A percentile compares a stretch with the other conserved stretches of the same genome.
Conservation (phyloP, 2,329 filamentous ascomycete genomes). For the Fusarium duplospermum region DNA sequence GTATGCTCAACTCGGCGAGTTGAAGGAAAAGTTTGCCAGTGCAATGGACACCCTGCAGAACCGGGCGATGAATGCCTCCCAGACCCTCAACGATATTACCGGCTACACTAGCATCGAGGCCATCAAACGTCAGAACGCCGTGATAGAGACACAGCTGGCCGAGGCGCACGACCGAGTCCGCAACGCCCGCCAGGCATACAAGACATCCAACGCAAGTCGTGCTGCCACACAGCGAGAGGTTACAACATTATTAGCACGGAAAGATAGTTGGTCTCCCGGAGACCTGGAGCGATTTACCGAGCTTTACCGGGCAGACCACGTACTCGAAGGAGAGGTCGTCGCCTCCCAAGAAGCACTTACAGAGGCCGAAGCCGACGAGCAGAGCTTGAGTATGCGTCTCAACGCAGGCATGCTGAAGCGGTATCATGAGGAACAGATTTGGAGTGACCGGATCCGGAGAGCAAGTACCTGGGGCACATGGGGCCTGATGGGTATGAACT, state of each 20-base stretch:
- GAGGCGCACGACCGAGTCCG: conserved; percentile 75
- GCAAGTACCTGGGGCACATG: conserved; percentile 99
- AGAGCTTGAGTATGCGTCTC: conserved; percentile 79
- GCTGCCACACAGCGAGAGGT: conserved; percentile 95
- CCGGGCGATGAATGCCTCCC: conserved; percentile 85
- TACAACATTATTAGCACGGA: conserved; percentile 90
- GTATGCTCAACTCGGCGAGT: conserved; percentile 48
- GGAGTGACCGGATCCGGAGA: conserved; percentile 95
- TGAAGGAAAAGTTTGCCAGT: conserved; percentile 50
- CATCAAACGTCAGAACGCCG: conserved; percentile 81
- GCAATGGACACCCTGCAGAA: conserved; percentile 92
- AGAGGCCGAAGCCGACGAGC: conserved; percentile 81
- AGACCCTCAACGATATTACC: conserved; percentile 92
- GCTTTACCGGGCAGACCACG: conserved; percentile 91
- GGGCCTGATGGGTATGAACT: conserved; percentile 97
- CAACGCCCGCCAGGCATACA: conserved; percentile 79
- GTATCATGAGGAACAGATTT: conserved; percentile 99
- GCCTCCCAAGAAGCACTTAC: conserved; percentile 78
- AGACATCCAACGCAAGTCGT: conserved; percentile 84
- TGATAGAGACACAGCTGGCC: conserved; percentile 69
- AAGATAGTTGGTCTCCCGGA: conserved; percentile 87
- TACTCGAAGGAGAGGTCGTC: conserved; percentile 86
- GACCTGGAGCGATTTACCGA: conserved; percentile 96
- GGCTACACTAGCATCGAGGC: conserved; percentile 93
- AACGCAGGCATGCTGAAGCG: conserved; percentile 87